Evolutionary conservation across 2,329 filamentous ascomycete species (phyloP), one percentile per base, ranked within the genome.

Genomic region (Tothia fuscella): DNA sequence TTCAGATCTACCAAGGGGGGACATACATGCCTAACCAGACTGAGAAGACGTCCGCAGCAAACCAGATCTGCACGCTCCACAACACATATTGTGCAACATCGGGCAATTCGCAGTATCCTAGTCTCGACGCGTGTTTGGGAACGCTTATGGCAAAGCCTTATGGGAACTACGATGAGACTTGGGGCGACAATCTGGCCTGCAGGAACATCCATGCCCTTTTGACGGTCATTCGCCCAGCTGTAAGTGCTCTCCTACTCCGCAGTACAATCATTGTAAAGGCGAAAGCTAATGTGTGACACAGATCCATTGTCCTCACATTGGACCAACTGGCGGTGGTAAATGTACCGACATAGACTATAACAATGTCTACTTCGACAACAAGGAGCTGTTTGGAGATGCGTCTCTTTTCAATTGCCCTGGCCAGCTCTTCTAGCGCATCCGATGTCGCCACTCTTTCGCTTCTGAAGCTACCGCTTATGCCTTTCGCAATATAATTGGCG

Each of bases 111-210:
- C 59, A 65, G 42, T 67, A 61, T 51, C 32, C 41, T 6, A 58
- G 49, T 39, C 43, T 54, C 29, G 50, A 53, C 1, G 47, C 63
- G 31, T 66, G 63, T 48, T 49, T 62, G 3, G 30, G 46, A 3
- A 41, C 49, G 5, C 48, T 66, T 24, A 51, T 51, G 7, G 16
- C 42, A 28, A 63, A 63, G 50, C 45, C 51, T 0, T 65, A 61
- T 41, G 64, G 63, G 2, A 59, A 49, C 24, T 67, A 63, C 41
- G 60, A 65, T 39, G 58, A 65, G 45, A 57, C 58, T 1, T 67
- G 62, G 60, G 63, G 60, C 7, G 62, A 68, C 46, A 66, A 65
- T 38, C 49, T 67, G 6, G 62, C 62, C 20, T 67, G 62, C 47
- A 52, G 64, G 2, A 56, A 51, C 6, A 61, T 67, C 30, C 64